Percentiles rank a stretch among this genome's conserved stretches.
These are phyloP conservation scores for Macadamia tetraphylla DNA, from an alignment of 164 flowering plant species.

Conservation along the genomic window DNA sequence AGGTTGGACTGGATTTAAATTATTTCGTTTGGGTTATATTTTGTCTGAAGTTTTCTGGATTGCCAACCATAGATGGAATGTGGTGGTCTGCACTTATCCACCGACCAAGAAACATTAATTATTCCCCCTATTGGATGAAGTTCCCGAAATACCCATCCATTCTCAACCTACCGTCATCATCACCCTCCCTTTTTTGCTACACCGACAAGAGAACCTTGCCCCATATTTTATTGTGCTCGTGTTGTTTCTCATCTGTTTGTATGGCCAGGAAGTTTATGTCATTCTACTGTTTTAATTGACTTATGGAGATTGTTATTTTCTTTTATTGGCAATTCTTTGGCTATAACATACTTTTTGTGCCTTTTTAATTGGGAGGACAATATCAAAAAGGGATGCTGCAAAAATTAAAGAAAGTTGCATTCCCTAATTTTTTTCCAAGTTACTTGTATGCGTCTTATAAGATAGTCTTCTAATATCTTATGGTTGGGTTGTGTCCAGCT, in stretches of 20 bases:
- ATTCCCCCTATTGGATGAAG: too few species aligned
- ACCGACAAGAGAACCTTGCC: too few species aligned
- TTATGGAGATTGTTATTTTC: background rate
- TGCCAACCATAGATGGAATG: too few species aligned
- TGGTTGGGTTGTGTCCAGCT: slow-evolving; percentile 35
- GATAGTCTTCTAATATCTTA: background rate
- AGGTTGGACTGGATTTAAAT: background rate
- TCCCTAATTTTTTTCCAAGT: background rate
- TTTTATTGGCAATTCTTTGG: background rate
- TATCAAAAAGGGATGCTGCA: too few species aligned
- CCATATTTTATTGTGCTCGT: too few species aligned
- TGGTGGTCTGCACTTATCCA: too few species aligned
- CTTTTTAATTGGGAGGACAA: background rate
- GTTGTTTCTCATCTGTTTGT: background rate
- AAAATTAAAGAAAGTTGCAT: background rate
- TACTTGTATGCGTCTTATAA: background rate
- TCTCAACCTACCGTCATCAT: too few species aligned
- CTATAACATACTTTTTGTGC: background rate
- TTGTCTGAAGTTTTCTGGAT: too few species aligned
- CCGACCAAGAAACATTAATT: too few species aligned
- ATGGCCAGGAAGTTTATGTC: background rate
- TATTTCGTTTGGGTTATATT: background rate
- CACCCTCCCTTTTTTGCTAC: too few species aligned
- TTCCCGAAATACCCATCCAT: too few species aligned
- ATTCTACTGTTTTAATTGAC: background rate